These are phyloP conservation scores for Trifolium subterraneum DNA, from an alignment of 306 rosid genomes.

Conservation along the genomic window DNA sequence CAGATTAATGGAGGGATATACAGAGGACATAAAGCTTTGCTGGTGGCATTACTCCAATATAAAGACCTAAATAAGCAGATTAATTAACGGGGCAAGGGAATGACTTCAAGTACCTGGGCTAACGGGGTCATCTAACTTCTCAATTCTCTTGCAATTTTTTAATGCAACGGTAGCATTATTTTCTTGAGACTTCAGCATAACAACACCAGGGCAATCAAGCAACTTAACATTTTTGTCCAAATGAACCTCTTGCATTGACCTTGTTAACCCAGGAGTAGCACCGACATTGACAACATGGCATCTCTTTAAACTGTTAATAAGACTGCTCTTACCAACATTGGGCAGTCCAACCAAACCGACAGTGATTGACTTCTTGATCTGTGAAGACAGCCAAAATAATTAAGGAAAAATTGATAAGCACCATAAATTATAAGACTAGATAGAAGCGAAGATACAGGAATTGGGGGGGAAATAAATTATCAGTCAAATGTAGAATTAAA, in stretches of 20 bases:
- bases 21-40: not conserved
- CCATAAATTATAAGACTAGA: slow-evolving; percentile 11
- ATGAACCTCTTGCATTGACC: slow-evolving; percentile 92
- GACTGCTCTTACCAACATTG: slow-evolving; percentile 98
- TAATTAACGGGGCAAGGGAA: not conserved
- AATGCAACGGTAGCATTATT: slow-evolving; percentile 72
- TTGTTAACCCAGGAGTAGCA: slow-evolving; percentile 87
- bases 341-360: slow-evolving; percentile 96
- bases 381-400: slow-evolving; percentile 42
- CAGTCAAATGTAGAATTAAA: slow-evolving; percentile 14
- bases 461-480: not conserved
- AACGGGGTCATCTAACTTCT: slow-evolving; percentile 86
- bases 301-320: slow-evolving; percentile 86
- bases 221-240: slow-evolving; percentile 85
- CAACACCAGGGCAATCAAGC: slow-evolving; percentile 98
- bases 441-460: slow-evolving; percentile 17
- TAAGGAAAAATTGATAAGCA: slow-evolving; percentile 27
- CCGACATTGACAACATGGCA: slow-evolving; percentile 80
- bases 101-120: slow-evolving; percentile 69
- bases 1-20: not conserved
- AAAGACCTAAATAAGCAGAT: slow-evolving; percentile 3
- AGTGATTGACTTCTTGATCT: slow-evolving; percentile 92
- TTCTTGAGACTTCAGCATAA: slow-evolving; percentile 72
- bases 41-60: slow-evolving; percentile 1
- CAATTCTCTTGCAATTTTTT: slow-evolving; percentile 91